Conservation (phyloP, 2,329 filamentous ascomycete species). For the Nigrograna mackinnonii region DNA sequence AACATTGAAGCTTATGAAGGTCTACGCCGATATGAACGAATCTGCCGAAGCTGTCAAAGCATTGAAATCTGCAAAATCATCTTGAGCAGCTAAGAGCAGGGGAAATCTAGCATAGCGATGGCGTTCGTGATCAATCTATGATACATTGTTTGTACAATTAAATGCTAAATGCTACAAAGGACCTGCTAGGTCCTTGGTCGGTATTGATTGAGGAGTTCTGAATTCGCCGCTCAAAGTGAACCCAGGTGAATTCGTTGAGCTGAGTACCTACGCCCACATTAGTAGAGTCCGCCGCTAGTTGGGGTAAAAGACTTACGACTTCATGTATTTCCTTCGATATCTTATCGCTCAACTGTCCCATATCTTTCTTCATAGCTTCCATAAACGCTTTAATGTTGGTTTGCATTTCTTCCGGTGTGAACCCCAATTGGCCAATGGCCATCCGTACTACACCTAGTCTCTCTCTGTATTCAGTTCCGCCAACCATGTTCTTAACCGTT, state of each 20-base stretch:
- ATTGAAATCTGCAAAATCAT: slow-evolving; percentile 46
- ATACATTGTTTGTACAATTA: slow-evolving; percentile 37
- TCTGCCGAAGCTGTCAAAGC: slow-evolving; percentile 62
- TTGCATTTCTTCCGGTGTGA: slow-evolving; percentile 83
- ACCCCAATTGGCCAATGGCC: slow-evolving; percentile 88
- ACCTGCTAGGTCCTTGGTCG: slow-evolving; percentile 42
- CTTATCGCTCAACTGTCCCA: slow-evolving; percentile 65
- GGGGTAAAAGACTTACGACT: slow-evolving; percentile 53
- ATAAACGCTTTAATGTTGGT: slow-evolving; percentile 82
- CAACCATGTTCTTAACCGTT: slow-evolving; percentile 80
- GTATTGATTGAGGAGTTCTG: slow-evolving; percentile 51
- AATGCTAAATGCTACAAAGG: slow-evolving; percentile 29
- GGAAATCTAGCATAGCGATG: slow-evolving; percentile 49
- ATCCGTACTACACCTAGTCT: slow-evolving; percentile 80
- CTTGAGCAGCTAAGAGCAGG: no score
- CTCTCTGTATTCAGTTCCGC: slow-evolving; percentile 86
- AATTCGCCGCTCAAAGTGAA: slow-evolving; percentile 85
- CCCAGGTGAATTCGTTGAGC: slow-evolving; percentile 84
- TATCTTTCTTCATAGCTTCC: slow-evolving; percentile 76
- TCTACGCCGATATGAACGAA: slow-evolving; percentile 66
- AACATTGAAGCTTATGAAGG: slow-evolving; percentile 59
- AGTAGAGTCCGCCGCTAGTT: slow-evolving; percentile 21
- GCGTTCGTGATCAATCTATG: slow-evolving; percentile 48
- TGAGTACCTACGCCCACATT: slow-evolving; percentile 67
- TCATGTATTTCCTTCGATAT: slow-evolving; percentile 74